phyloP scores from a whole-genome alignment of 2,329 filamentous ascomycete genomes.

The Pezicula rhizophila region DNA sequence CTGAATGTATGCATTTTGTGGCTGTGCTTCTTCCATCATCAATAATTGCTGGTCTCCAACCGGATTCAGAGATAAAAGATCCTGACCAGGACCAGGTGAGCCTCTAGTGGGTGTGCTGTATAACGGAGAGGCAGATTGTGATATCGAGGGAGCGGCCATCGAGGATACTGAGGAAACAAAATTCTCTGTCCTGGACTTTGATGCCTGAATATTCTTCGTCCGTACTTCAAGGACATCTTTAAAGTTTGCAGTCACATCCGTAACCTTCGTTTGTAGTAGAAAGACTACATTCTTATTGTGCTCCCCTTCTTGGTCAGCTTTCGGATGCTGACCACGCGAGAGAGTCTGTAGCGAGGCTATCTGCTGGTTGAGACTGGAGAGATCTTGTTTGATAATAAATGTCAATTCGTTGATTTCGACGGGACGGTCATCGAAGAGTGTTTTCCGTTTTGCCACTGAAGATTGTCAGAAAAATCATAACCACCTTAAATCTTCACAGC shows the following conservation, averaged over 20 bases:
- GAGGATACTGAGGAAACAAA: conserved; percentile 88
- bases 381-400: conserved; percentile 96
- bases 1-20: conserved; percentile 82
- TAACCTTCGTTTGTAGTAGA: conserved; percentile 82
- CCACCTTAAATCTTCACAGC: conserved; percentile 1
- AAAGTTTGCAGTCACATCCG: conserved; percentile 90
- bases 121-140: conserved; percentile 75
- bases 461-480: conserved; percentile 11
- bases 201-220: conserved; percentile 97
- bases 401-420: conserved; percentile 97
- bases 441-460: conserved; percentile 86
- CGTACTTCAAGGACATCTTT: conserved; percentile 95
- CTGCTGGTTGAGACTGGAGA: conserved; percentile 78
- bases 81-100: conserved; percentile 57
- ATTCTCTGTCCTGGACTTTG: conserved; percentile 85
- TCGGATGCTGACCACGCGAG: conserved; percentile 70
- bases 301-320: conserved; percentile 76
- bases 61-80: conserved; percentile 79
- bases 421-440: conserved; percentile 92
- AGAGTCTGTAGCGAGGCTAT: conserved; percentile 78
- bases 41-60: conserved; percentile 82
- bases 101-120: conserved; percentile 73
- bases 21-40: conserved; percentile 88
- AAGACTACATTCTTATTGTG: conserved; percentile 98
- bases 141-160: conserved; percentile 60